A percentile compares a stretch with the other conserved stretches of the same genome.
Evolutionary conservation across 768 basidiomycete species (phyloP).

Genomic region (Mycena rosella): DNA sequence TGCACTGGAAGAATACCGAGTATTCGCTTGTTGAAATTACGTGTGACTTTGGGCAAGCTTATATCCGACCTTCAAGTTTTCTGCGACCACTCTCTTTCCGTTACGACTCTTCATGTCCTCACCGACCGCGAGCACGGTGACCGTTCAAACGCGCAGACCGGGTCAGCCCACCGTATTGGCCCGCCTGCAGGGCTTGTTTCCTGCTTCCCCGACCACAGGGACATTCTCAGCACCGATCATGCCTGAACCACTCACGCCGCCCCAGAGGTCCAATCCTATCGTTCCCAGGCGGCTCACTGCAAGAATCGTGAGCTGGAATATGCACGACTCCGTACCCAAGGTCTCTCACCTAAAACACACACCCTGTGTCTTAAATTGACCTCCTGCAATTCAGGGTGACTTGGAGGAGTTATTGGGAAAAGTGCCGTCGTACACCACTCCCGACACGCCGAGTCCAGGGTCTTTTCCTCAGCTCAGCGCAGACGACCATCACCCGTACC

Average conservation of each 20-base stretch:
- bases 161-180: conserved; percentile 56
- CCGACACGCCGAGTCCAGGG: conserved; percentile 39
- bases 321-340: conserved; percentile 87
- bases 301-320: conserved; percentile 84
- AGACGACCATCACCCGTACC: conserved; percentile 76
- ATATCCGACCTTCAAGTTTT: no score
- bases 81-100: neutral
- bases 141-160: conserved; percentile 34
- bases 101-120: conserved; percentile 23
- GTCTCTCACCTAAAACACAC: conserved; percentile 47
- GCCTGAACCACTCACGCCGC: conserved; percentile 40
- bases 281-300: conserved; percentile 69
- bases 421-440: conserved; percentile 59
- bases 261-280: conserved; percentile 41
- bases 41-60: no score
- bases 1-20: no score
- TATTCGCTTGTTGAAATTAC: no score
- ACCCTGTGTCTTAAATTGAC: conserved; percentile 9
- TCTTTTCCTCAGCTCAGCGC: conserved; percentile 61
- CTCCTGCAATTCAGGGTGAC: conserved; percentile 69
- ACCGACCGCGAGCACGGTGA: conserved; percentile 18
- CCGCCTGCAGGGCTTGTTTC: conserved; percentile 66
- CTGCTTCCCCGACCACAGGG: conserved; percentile 48
- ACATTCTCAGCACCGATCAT: conserved; percentile 38
- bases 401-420: conserved; percentile 77